Evolutionary conservation across 768 basidiomycete species (phyloP).

Genomic region (Xerocomellus dryophilus): DNA sequence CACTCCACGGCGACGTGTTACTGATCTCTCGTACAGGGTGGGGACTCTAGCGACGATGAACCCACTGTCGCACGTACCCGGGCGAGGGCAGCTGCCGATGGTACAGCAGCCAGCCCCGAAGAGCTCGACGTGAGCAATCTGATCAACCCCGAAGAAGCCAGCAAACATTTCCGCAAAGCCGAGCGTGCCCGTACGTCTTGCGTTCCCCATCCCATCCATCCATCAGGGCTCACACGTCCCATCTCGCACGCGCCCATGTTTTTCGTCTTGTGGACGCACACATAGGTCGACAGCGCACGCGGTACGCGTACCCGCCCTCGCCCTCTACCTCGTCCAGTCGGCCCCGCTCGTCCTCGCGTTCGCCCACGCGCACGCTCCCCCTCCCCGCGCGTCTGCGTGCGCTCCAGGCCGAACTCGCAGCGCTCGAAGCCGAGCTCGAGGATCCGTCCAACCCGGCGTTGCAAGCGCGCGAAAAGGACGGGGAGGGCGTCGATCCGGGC

Average conservation of each 20-base stretch:
- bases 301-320: conserved; percentile 71
- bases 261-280: neutral
- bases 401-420: conserved; percentile 73
- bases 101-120: conserved; percentile 43
- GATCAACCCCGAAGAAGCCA: conserved; percentile 65
- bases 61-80: conserved; percentile 38
- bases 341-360: conserved; percentile 36
- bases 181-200: conserved; percentile 53
- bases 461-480: conserved; percentile 49
- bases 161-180: conserved; percentile 65
- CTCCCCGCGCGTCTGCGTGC: conserved; percentile 58
- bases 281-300: conserved; percentile 52
- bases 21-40: conserved; percentile 41
- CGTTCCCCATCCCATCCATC: neutral
- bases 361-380: conserved; percentile 36
- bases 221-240: neutral
- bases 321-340: conserved; percentile 45
- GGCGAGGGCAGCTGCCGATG: conserved; percentile 30
- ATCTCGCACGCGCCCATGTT: neutral
- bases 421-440: conserved; percentile 79
- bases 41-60: conserved; percentile 69
- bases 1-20: neutral
- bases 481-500: conserved; percentile 62
- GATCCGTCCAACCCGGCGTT: conserved; percentile 74
- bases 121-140: conserved; percentile 69